Percentiles rank a stretch among this genome's conserved stretches.
Conservation (phyloP, 495 filamentous ascomycete species). For the Corynascus novoguineensis region DNA sequence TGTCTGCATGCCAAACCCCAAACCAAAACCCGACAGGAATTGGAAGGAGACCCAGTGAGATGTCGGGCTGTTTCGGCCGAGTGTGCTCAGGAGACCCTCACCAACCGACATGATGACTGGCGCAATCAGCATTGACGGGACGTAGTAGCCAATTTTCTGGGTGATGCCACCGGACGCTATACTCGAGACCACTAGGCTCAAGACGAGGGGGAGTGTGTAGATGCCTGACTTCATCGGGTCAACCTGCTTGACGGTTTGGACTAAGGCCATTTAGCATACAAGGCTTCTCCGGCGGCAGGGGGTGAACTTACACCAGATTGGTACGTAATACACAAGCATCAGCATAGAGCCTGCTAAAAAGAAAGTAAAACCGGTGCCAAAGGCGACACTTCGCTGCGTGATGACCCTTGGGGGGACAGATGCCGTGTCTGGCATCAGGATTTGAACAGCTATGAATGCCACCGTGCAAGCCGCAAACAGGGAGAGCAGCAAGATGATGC, state of each 20-base stretch:
- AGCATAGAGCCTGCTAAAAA: constrained; percentile 62
- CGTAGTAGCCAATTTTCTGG: constrained; percentile 60
- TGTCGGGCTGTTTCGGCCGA: constrained; percentile 47
- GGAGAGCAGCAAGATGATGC: constrained; percentile 64
- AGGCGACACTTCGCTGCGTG: constrained; percentile 66
- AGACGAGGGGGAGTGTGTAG: constrained; percentile 54
- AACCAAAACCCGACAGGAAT: constrained; percentile 62
- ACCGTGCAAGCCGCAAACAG: constrained; percentile 57
- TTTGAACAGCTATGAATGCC: constrained; percentile 60
- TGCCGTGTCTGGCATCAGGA: constrained; percentile 63
- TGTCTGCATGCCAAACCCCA: constrained; percentile 70
- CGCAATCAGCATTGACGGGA: constrained; percentile 56
- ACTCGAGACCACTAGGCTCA: constrained; percentile 45
- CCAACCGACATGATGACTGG: constrained; percentile 58
- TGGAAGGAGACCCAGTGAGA: constrained; percentile 69
- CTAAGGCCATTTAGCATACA: constrained; percentile 46
- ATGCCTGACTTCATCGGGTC: constrained; percentile 54
- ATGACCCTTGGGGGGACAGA: constrained; percentile 71
- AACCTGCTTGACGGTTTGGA: constrained; percentile 63
- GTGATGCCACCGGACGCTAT: constrained; percentile 50
- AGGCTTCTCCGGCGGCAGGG: too few relatives aligned
- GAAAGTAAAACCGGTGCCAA: constrained; percentile 54
- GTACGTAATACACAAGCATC: constrained; percentile 60
- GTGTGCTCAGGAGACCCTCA: constrained; percentile 62
- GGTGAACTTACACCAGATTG: constrained; percentile 66